phyloP scores from a whole-genome alignment of 805 yeast genomes.

The Saturnispora sanitii region DNA sequence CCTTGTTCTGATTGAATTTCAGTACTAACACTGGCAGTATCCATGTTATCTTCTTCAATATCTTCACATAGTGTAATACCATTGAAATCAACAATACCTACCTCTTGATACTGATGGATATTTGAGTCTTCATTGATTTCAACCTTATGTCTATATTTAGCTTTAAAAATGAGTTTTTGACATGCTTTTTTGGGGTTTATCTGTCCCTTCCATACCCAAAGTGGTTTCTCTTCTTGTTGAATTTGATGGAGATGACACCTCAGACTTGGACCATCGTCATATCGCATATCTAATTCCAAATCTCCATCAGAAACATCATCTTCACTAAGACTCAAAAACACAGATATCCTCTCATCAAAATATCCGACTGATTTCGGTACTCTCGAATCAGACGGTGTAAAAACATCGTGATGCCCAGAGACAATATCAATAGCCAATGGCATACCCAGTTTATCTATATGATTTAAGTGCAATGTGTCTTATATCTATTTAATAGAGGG shows the following conservation, averaged over 20 bases:
- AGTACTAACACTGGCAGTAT: neutral
- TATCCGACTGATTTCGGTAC: slow-evolving; percentile 28
- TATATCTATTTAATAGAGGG: neutral
- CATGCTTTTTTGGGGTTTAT: slow-evolving; percentile 1
- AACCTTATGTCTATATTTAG: neutral
- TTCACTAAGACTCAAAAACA: slow-evolving; percentile 4
- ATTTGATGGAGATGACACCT: neutral
- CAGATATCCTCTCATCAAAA: slow-evolving; percentile 14
- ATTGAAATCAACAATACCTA: slow-evolving; percentile 1
- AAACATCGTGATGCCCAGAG: neutral
- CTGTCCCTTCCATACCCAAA: slow-evolving; percentile 3
- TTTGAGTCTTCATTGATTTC: neutral
- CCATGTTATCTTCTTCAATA: neutral
- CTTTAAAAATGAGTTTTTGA: neutral
- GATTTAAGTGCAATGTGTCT: too few relatives aligned
- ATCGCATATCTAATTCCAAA: neutral
- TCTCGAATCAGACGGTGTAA: slow-evolving; percentile 14
- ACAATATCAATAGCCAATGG: slow-evolving; percentile 1
- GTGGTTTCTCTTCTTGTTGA: neutral
- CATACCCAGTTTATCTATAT: too few relatives aligned
- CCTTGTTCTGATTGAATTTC: neutral
- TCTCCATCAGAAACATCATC: neutral
- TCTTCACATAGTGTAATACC: slow-evolving; percentile 1
- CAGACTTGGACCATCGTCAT: neutral
- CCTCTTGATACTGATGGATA: neutral